Conservation (phyloP, 2,329 filamentous ascomycete genomes). For the Penicillium brasilianum region DNA sequence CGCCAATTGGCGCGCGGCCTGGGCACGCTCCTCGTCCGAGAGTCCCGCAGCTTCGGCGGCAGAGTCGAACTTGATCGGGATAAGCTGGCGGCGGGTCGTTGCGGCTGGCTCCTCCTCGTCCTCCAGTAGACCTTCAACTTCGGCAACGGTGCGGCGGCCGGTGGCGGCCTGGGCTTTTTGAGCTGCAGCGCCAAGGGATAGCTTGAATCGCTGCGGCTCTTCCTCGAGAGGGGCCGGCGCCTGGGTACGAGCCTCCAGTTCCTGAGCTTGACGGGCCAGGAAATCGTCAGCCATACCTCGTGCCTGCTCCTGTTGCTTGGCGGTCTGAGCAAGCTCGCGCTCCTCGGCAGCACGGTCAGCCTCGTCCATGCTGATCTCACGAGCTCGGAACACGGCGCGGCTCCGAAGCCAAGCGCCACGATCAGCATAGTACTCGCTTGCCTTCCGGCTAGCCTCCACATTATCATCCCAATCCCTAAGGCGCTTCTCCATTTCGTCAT, state of each 20-base stretch:
- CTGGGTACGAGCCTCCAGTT: slow-evolving; percentile 62
- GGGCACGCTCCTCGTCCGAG: slow-evolving; percentile 83
- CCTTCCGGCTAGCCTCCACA: slow-evolving; percentile 72
- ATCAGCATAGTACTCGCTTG: slow-evolving; percentile 84
- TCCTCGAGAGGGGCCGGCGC: slow-evolving; percentile 42
- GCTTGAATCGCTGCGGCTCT: slow-evolving; percentile 79
- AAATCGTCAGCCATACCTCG: slow-evolving; percentile 88
- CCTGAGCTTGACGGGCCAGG: slow-evolving; percentile 80
- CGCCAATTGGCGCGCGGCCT: slow-evolving; percentile 80
- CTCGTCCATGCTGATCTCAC: slow-evolving; percentile 80
- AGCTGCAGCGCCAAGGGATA: slow-evolving; percentile 86
- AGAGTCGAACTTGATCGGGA: slow-evolving; percentile 82
- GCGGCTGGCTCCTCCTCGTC: slow-evolving; percentile 85
- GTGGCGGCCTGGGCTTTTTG: slow-evolving; percentile 68
- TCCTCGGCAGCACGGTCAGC: slow-evolving; percentile 78
- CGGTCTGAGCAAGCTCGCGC: slow-evolving; percentile 71
- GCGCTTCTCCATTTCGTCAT: slow-evolving; percentile 71
- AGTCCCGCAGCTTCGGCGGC: slow-evolving; percentile 69
- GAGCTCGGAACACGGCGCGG: slow-evolving; percentile 71
- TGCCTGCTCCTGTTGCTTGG: slow-evolving; percentile 76
- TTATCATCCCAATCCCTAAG: slow-evolving; percentile 90
- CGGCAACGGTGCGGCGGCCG: slow-evolving; percentile 79
- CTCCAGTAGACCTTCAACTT: slow-evolving; percentile 92
- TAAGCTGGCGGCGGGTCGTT: slow-evolving; percentile 72
- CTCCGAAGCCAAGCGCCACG: slow-evolving; percentile 83